phyloP scores from a whole-genome alignment of 2,329 filamentous ascomycete genomes.

The Trichophyton equinum region DNA sequence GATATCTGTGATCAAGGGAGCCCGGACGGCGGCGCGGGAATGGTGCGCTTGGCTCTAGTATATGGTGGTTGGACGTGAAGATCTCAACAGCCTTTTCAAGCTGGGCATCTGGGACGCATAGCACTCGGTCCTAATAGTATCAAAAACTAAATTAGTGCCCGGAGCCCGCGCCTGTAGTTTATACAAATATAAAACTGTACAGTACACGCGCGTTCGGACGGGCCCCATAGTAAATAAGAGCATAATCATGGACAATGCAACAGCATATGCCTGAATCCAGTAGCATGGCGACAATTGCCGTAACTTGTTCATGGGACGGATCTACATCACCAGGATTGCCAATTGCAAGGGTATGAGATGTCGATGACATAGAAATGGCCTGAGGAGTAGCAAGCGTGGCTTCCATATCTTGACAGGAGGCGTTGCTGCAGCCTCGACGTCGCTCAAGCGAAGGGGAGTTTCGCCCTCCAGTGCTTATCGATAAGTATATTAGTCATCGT shows the following conservation, averaged over 20 bases:
- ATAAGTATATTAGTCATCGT: too few relatives aligned
- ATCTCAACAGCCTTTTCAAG: not conserved
- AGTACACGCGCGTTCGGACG: slow-evolving; percentile 6
- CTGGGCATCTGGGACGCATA: not conserved
- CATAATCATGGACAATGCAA: slow-evolving; percentile 10
- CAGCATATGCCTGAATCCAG: slow-evolving; percentile 9
- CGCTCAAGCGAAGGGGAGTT: too few relatives aligned
- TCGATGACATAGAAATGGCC: too few relatives aligned
- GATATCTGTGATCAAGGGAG: not conserved
- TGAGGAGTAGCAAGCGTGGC: not conserved
- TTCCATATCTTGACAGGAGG: too few relatives aligned
- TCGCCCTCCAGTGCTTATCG: too few relatives aligned
- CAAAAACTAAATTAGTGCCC: not conserved
- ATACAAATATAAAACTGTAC: slow-evolving; percentile 3
- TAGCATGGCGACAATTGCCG: not conserved
- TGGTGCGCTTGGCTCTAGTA: not conserved
- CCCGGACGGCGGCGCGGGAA: not conserved
- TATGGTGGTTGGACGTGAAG: not conserved
- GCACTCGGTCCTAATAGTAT: not conserved
- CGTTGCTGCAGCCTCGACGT: too few relatives aligned
- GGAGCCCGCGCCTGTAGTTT: not conserved
- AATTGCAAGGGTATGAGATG: not conserved
- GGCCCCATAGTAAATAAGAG: slow-evolving; percentile 14
- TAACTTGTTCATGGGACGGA: not conserved
- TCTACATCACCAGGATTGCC: not conserved